Evolutionary conservation across 176 grass and related monocot genomes (phyloP).

Genomic region (Lolium rigidum): DNA sequence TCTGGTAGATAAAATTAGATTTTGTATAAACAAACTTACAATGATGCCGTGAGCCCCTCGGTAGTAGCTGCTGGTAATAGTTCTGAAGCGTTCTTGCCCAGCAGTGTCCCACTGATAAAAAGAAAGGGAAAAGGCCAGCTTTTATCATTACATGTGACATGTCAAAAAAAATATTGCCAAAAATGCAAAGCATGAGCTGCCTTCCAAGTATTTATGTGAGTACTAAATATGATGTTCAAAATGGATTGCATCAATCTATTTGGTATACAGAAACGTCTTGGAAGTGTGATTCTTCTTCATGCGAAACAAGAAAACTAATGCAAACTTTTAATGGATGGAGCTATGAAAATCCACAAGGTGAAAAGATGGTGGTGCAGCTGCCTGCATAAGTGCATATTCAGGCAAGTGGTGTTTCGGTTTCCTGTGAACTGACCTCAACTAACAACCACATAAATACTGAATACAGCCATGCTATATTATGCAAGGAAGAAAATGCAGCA

Average conservation of each 20-base stretch:
- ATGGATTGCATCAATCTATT: not conserved
- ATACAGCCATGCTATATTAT: not conserved
- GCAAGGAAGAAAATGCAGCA: not conserved
- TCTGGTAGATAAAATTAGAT: not conserved
- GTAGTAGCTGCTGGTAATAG: conserved; percentile 93
- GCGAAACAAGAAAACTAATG: not conserved
- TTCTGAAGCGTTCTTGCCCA: conserved; percentile 93
- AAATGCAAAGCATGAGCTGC: not conserved
- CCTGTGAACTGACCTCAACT: not conserved
- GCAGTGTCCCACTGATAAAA: conserved; percentile 82
- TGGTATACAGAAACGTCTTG: not conserved
- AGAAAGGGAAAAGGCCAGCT: not conserved
- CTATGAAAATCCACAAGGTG: not conserved
- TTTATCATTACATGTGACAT: not conserved
- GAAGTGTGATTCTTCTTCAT: not conserved
- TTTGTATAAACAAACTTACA: conserved; percentile 48
- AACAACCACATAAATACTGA: not conserved
- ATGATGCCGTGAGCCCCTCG: conserved; percentile 93
- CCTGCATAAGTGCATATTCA: not conserved
- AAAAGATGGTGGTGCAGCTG: no score
- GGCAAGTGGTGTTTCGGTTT: not conserved
- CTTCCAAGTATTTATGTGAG: not conserved
- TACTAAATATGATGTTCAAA: conserved; percentile 2
- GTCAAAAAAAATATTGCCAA: no score
- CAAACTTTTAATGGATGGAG: not conserved